phyloP scores from a whole-genome alignment of 2,329 filamentous ascomycete genomes.

The Emmonsia crescens region DNA sequence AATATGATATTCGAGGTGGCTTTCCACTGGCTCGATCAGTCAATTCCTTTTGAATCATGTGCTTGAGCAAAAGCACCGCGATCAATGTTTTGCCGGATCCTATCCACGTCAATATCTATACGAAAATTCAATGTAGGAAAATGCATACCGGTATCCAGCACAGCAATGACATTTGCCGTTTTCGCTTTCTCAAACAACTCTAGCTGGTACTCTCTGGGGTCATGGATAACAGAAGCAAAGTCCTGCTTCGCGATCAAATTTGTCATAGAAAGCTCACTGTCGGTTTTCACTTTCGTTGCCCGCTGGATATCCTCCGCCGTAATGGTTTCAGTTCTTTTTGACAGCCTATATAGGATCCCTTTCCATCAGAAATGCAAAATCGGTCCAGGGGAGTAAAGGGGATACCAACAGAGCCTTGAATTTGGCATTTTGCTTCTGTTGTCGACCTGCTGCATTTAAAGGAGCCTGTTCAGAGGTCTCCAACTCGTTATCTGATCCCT shows the following conservation, averaged over 20 bases:
- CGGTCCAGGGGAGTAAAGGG: not conserved
- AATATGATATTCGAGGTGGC: conserved; percentile 64
- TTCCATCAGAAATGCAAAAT: conserved; percentile 5
- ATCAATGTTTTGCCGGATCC: conserved; percentile 96
- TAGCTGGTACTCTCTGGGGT: conserved; percentile 79
- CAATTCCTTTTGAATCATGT: conserved; percentile 67
- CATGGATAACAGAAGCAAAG: conserved; percentile 52
- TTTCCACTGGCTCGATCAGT: conserved; percentile 53
- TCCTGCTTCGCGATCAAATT: conserved; percentile 44
- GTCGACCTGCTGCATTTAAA: conserved; percentile 32
- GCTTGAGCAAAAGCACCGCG: conserved; percentile 69
- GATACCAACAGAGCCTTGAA: conserved; percentile 38
- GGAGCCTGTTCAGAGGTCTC: conserved; percentile 19
- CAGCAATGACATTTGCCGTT: conserved; percentile 75
- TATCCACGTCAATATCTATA: conserved; percentile 22
- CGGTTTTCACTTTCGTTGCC: conserved; percentile 22
- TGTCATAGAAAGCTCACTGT: conserved; percentile 44
- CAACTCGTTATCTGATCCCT: conserved; percentile 1
- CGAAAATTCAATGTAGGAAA: not conserved
- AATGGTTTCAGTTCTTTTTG: conserved; percentile 33
- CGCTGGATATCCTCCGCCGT: conserved; percentile 30
- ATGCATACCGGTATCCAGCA: conserved; percentile 67
- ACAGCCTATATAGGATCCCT: conserved; percentile 20
- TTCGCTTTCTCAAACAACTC: conserved; percentile 88
- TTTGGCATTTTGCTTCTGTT: conserved; percentile 40